phyloP scores from a whole-genome alignment of 768 basidiomycete genomes.

The Cubamyces lactineus region DNA sequence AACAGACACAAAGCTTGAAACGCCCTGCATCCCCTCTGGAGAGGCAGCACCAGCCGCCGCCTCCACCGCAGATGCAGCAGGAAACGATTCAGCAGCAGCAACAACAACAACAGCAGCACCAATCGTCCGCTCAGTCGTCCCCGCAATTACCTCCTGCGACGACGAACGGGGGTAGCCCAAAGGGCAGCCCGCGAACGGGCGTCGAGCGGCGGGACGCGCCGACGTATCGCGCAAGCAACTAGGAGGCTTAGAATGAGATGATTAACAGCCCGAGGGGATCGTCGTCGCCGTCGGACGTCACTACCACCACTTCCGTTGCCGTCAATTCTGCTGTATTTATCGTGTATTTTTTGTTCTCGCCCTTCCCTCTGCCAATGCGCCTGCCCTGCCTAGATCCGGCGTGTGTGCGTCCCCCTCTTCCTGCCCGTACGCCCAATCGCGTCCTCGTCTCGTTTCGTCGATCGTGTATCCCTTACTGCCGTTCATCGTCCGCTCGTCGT shows the following conservation, averaged over 20 bases:
- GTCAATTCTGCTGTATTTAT: constrained; percentile 25
- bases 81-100: constrained; percentile 12
- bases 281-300: background rate
- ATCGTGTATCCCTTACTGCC: constrained; percentile 17
- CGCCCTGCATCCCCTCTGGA: constrained; percentile 23
- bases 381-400: constrained; percentile 8
- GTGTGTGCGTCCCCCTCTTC: background rate
- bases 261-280: constrained; percentile 1
- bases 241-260: background rate
- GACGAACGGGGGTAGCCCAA: constrained; percentile 18
- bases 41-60: constrained; percentile 11
- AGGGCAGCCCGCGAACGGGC: constrained; percentile 13
- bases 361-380: background rate
- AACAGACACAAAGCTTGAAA: constrained; percentile 15
- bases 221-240: constrained; percentile 23
- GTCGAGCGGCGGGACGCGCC: constrained; percentile 18
- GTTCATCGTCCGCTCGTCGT: background rate
- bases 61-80: constrained; percentile 18
- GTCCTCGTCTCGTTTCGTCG: too few species aligned
- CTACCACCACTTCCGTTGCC: background rate
- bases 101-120: constrained; percentile 12
- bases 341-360: constrained; percentile 23
- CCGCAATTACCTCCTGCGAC: constrained; percentile 20
- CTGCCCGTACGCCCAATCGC: background rate
- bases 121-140: constrained; percentile 14